Base-by-base conservation (phyloP, 805 yeast genomes). In the Aciculoconidium aculeatum region DNA sequence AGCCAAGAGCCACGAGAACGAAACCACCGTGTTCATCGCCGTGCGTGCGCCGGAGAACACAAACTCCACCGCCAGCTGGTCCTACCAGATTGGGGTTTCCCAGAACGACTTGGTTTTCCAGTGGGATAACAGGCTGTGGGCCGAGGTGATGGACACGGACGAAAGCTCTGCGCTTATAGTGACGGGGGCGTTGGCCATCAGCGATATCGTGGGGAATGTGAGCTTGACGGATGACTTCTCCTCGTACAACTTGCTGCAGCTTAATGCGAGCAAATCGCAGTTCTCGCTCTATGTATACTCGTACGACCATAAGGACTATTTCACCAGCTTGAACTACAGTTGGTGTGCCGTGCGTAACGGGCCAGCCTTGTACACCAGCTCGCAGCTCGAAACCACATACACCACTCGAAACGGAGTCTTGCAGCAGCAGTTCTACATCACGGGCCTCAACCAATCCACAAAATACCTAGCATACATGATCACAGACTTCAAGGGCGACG, bases 271-370 rank as follows among this genome's bases (percentile, higher is more conserved):
- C 11, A 15, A 49, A 2, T 52, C 59, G 15, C 49, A 42, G 21
- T 67, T 58, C 37, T 55, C 55, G 8, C 35, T 80, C 9, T 71
- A 66, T 42, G 44, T 81, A 3, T 79, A 71, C 39, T 57, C 71
- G 1, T 45, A 59, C 25, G 62, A 57, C 3, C 55, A 61, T 20
- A 41, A 47, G 6, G 45, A 57, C 31, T 47, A 58, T 32, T 61
- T 70, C 28, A 37, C 38, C 1, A 53, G 51, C 2, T 46, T 80
- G 28, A 64, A 67, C 27, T 57, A 58, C 36, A 78, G 90, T 27
- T 73, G 83, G 70, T 81, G 92, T 54, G 95, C 94, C 0, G 57
- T 84, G 6, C 53, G 67, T 27, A 65, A 65, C 28, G 81, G 78
- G 3, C 75, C 72, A 11, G 61, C 57, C 5, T 44, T 61, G 13